Evolutionary conservation across 371 early-diverging fungal genomes (phyloP).

Genomic region (Syncephalastrum racemosum): DNA sequence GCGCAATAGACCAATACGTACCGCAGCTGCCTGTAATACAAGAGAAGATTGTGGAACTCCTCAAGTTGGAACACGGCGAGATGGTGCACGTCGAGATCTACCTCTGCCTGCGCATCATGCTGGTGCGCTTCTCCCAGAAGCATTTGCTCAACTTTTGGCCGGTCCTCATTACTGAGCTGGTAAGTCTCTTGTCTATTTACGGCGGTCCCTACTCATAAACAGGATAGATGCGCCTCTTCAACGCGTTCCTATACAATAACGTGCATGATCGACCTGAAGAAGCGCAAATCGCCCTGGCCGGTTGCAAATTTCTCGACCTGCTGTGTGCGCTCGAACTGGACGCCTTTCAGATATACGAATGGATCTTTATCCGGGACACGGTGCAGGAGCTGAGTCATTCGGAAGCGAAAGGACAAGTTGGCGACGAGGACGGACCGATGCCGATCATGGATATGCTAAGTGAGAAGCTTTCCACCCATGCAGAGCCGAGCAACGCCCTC

Average conservation of each 20-base stretch:
- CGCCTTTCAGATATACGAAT: slow-evolving; percentile 88
- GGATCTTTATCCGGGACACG: slow-evolving; percentile 90
- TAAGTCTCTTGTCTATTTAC: slow-evolving; percentile 26
- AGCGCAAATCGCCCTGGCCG: slow-evolving; percentile 75
- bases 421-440: slow-evolving; percentile 41
- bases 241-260: slow-evolving; percentile 49
- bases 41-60: slow-evolving; percentile 86
- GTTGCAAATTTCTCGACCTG: slow-evolving; percentile 88
- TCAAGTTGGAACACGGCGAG: slow-evolving; percentile 68
- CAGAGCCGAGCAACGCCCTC: too few relatives aligned
- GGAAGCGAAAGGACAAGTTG: too few relatives aligned
- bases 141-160: slow-evolving; percentile 91
- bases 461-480: slow-evolving; percentile 37
- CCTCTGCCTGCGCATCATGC: slow-evolving; percentile 77
- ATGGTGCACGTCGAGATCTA: slow-evolving; percentile 83
- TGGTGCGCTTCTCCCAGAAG: slow-evolving; percentile 76
- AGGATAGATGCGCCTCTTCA: slow-evolving; percentile 55
- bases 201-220: background rate
- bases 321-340: slow-evolving; percentile 76
- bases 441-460: slow-evolving; percentile 60
- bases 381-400: slow-evolving; percentile 58
- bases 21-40: slow-evolving; percentile 80
- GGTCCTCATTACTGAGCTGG: slow-evolving; percentile 83
- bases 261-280: slow-evolving; percentile 63
- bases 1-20: slow-evolving; percentile 76